A percentile compares a stretch with the other conserved stretches of the same genome.
Evolutionary conservation across 345 rosid species (phyloP).

Genomic region (Citrus sp.): DNA sequence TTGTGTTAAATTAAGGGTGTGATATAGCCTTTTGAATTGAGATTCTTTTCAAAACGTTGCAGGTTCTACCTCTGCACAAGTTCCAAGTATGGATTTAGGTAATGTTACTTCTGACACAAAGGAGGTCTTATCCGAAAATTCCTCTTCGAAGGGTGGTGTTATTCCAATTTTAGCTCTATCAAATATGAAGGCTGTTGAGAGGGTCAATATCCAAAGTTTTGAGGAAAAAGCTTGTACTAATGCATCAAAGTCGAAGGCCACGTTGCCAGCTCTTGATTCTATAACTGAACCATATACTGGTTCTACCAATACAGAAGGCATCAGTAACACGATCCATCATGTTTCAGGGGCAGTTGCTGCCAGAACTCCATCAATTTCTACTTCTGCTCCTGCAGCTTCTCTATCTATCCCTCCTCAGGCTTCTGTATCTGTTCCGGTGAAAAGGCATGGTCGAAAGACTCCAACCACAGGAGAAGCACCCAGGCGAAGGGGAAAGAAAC

Average conservation of each 20-base stretch:
- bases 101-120: constrained; percentile 69
- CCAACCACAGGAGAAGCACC: constrained; percentile 43
- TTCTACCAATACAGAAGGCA: constrained; percentile 15
- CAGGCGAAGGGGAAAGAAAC: constrained; percentile 52
- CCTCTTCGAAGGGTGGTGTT: constrained; percentile 37
- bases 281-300: constrained; percentile 16
- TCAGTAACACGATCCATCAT: constrained; percentile 1
- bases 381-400: constrained; percentile 20
- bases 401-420: constrained; percentile 20
- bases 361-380: constrained; percentile 24
- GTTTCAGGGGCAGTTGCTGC: constrained; percentile 17
- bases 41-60: constrained; percentile 22
- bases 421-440: constrained; percentile 23
- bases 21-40: constrained; percentile 6
- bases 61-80: constrained; percentile 41
- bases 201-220: constrained; percentile 25
- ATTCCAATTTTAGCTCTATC: constrained; percentile 21
- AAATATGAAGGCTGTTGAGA: constrained; percentile 28
- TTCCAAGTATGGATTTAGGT: constrained; percentile 41
- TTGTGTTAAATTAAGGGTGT: neutral
- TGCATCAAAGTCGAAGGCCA: constrained; percentile 18
- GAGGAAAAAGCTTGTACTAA: constrained; percentile 20
- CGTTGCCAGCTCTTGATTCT: constrained; percentile 14
- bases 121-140: constrained; percentile 57
- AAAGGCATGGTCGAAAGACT: constrained; percentile 44